Base-by-base conservation (phyloP, 202 grass and related monocot species). In the Setaria italica region DNA sequence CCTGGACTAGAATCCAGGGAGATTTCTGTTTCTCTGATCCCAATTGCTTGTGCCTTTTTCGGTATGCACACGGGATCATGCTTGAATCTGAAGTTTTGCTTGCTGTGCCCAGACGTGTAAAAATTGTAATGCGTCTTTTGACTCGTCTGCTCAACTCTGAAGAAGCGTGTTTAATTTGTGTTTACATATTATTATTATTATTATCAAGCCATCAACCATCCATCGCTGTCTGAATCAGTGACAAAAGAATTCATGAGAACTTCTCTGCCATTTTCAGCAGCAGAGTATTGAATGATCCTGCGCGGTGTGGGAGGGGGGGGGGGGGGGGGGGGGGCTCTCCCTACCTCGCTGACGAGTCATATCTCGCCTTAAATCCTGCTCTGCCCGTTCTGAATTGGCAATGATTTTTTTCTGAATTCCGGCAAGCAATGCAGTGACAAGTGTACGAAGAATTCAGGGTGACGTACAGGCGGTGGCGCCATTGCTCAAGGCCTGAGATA, bases 351-450 rank as follows among this genome's bases (percentile, higher is more conserved):
- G 80, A 79, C 67, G 48, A 79, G 59, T 79, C 82, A 35, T 47
- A 5, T 69, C 33, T 33, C 39, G 8, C 48, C 10, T 21, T 51
- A 82, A 82, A 43, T 15, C 42, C 30, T 1, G 49, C 19, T 41
- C 39, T 72, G 67, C 47, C 7, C 12, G 33, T 39, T 70, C 74
- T 32, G 53, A 74, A 9, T 21, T 25, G 50, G 19, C 45, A 60
- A 70, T 84, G 70, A 76, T 49, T 46, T 32, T 25, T 74, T 67
- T 60, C 75, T 79, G 84, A 82, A 86, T 78, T 82, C 72, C 79
- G 62, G 79, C 67, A 13, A 59, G 79, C 58, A 10, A 21, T 25
- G 56, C n/a, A 30, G 37, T 62, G 80, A 42, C 53, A 43, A 3
- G 46, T 41, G 86, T 76, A 59, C 78, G 29, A 35, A 39, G 29